A percentile compares a stretch with the other conserved stretches of the same genome.
These are phyloP conservation scores for Xanthoconium purpureum DNA, from an alignment of 768 basidiomycete genomes.

Conservation along the genomic window DNA sequence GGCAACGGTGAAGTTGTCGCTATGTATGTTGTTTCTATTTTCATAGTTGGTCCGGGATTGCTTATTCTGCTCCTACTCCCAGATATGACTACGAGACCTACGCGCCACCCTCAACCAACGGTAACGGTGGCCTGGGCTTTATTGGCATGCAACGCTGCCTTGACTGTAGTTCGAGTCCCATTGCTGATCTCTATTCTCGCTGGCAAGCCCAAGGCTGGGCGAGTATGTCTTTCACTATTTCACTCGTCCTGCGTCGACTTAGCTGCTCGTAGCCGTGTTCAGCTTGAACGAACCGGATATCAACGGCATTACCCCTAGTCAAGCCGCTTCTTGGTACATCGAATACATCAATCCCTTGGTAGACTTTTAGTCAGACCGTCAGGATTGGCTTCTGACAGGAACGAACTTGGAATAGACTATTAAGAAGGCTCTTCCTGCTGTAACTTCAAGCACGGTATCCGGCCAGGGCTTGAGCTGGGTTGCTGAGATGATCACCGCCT, in stretches of 20 bases:
- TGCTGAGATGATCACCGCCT: constrained; percentile 34
- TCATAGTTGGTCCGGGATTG: background rate
- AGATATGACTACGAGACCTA: constrained; percentile 41
- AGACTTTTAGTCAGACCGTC: background rate
- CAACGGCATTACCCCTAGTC: constrained; percentile 26
- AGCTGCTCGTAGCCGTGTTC: constrained; percentile 26
- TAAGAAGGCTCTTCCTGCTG: constrained; percentile 38
- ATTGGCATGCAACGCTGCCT: constrained; percentile 40
- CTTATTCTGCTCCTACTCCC: background rate
- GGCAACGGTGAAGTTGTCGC: constrained; percentile 31
- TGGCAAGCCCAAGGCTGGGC: constrained; percentile 32
- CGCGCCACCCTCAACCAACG: constrained; percentile 34
- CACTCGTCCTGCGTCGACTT: background rate
- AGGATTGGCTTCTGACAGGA: background rate
- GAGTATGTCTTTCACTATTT: constrained; percentile 19
- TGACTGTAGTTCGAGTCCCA: constrained; percentile 37
- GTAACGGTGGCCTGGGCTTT: constrained; percentile 36
- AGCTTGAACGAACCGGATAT: constrained; percentile 38
- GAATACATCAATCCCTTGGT: constrained; percentile 37
- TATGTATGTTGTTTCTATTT: constrained; percentile 24
- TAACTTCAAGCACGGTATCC: constrained; percentile 32
- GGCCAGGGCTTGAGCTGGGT: constrained; percentile 37
- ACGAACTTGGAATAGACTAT: constrained; percentile 23
- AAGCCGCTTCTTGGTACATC: constrained; percentile 38
- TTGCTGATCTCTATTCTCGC: constrained; percentile 31